Evolutionary conservation across 495 filamentous ascomycete genomes (phyloP).

Genomic region (Xylaria castorea): DNA sequence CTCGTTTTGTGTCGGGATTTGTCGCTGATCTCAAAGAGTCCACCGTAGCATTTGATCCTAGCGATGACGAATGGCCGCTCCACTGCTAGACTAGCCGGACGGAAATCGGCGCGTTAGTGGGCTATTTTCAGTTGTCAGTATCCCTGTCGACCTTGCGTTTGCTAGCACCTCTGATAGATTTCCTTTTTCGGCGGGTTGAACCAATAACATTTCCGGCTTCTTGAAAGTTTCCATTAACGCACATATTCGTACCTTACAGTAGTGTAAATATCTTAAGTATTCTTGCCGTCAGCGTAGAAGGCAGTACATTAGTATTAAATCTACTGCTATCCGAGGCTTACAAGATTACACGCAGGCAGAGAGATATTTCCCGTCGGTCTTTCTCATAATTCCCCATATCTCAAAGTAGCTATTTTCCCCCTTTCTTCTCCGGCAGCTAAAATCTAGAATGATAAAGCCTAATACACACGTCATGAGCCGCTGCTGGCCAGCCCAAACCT

Average conservation of each 20-base stretch:
- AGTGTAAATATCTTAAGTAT: background rate
- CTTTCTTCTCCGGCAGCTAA: background rate
- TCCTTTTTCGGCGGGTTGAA: constrained; percentile 26
- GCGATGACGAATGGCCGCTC: constrained; percentile 21
- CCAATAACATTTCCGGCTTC: constrained; percentile 13
- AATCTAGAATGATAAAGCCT: background rate
- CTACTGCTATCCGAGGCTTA: background rate
- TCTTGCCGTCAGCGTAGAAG: background rate
- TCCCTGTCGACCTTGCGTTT: constrained; percentile 1
- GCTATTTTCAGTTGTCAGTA: background rate
- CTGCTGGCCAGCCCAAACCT: background rate
- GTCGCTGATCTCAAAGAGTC: constrained; percentile 7
- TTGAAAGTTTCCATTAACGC: background rate
- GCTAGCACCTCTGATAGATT: background rate
- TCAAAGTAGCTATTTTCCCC: background rate
- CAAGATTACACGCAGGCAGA: background rate
- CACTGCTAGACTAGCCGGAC: constrained; percentile 18
- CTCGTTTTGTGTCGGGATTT: background rate
- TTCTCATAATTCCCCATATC: background rate
- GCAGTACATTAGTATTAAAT: background rate
- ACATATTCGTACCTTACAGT: background rate
- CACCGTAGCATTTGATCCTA: background rate
- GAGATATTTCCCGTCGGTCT: background rate
- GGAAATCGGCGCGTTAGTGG: background rate
- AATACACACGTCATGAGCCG: background rate